Conservation (phyloP, 352 stramenopile genomes). For the Phytophthora macrochlamydospora region DNA sequence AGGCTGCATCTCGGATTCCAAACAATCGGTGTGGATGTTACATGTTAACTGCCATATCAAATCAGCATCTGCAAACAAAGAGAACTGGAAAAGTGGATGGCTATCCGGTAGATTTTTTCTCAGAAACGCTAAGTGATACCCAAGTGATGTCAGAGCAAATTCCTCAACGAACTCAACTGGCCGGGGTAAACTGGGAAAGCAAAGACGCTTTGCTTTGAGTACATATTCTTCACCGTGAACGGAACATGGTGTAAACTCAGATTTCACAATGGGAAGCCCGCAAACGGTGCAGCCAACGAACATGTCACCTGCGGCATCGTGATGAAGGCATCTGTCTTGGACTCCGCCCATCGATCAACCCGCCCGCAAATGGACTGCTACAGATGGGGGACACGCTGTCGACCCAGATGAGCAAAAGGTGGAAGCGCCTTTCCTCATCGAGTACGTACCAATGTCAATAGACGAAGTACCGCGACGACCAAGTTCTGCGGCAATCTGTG, state of each 20-base stretch:
- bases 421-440: slow-evolving; percentile 13
- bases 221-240: not conserved
- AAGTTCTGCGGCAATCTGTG: slow-evolving; percentile 7
- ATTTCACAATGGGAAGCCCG: slow-evolving; percentile 1
- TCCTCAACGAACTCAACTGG: slow-evolving; percentile 1
- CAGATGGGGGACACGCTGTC: slow-evolving; percentile 7
- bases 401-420: slow-evolving; percentile 15
- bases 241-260: slow-evolving; percentile 18
- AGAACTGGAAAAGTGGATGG: not conserved
- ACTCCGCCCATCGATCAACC: slow-evolving; percentile 2
- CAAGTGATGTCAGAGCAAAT: slow-evolving; percentile 10
- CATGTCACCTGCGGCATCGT: slow-evolving; percentile 16
- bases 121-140: slow-evolving; percentile 4
- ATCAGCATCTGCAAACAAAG: not conserved
- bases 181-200: slow-evolving; percentile 6
- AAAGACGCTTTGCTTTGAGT: not conserved
- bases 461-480: slow-evolving; percentile 9
- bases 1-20: not conserved
- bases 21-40: not conserved
- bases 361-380: slow-evolving; percentile 1
- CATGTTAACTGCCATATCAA: not conserved
- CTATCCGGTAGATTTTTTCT: not conserved
- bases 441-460: slow-evolving; percentile 16
- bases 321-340: not conserved
- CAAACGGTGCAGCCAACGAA: slow-evolving; percentile 11